Conservation (phyloP, 2,329 filamentous ascomycete genomes). For the Eutypella sp. region DNA sequence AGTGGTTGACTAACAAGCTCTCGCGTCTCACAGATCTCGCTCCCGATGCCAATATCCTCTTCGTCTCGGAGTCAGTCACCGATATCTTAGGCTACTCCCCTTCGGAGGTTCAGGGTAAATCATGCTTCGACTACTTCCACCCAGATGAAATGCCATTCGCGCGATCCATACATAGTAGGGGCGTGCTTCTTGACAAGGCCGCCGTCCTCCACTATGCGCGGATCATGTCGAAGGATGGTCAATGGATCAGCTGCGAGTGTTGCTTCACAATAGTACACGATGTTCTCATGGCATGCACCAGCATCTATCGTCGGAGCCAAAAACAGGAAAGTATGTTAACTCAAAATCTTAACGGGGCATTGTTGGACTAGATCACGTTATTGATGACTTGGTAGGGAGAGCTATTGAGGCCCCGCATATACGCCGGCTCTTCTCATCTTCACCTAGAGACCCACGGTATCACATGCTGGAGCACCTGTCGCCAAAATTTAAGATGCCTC, state of each 20-base stretch:
- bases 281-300: conserved; percentile 79
- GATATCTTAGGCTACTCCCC: conserved; percentile 70
- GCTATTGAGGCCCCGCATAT: conserved; percentile 74
- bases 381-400: conserved; percentile 49
- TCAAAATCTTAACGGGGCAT: conserved; percentile 2
- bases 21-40: conserved; percentile 55
- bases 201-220: conserved; percentile 77
- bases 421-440: conserved; percentile 74
- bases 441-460: conserved; percentile 76
- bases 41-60: conserved; percentile 72
- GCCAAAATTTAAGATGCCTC: conserved; percentile 65
- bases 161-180: conserved; percentile 65
- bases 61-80: conserved; percentile 76
- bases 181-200: conserved; percentile 75
- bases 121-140: conserved; percentile 83
- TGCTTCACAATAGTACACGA: conserved; percentile 87
- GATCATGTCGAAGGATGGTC: conserved; percentile 61
- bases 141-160: conserved; percentile 75
- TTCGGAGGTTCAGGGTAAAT: conserved; percentile 68
- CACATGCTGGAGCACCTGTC: conserved; percentile 86
- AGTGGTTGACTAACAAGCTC: conserved; percentile 13
- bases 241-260: conserved; percentile 78
- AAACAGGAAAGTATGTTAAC: conserved; percentile 66
- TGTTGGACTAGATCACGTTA: conserved; percentile 3
- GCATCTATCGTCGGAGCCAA: conserved; percentile 64